These are phyloP conservation scores for Rhodamnia rubescens DNA, from an alignment of 345 rosid species.

Conservation along the genomic window DNA sequence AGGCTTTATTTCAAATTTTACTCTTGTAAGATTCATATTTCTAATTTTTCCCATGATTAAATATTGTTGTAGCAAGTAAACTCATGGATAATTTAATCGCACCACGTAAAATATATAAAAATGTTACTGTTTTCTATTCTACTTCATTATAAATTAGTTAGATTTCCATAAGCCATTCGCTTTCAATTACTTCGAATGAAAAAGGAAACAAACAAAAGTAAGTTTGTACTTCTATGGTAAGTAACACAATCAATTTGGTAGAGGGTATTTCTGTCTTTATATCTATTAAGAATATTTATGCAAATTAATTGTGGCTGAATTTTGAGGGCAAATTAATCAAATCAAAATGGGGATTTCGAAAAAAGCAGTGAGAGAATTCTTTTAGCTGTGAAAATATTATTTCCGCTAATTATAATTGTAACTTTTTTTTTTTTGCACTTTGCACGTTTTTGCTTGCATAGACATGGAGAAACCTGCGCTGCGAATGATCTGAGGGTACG, in stretches of 20 bases:
- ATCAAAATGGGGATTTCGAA: background rate
- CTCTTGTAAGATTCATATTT: too few relatives aligned
- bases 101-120: too few relatives aligned
- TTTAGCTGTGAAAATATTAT: background rate
- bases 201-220: too few relatives aligned
- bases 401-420: background rate
- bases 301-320: background rate
- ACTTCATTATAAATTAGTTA: background rate
- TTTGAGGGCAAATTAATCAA: background rate
- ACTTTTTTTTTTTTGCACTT: background rate
- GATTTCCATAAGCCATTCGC: background rate
- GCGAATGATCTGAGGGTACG: background rate
- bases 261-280: background rate
- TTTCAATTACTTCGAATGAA: background rate
- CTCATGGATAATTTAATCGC: too few relatives aligned
- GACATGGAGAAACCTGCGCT: background rate
- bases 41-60: too few relatives aligned
- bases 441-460: fast-evolving
- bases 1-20: too few relatives aligned
- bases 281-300: background rate
- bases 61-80: background rate
- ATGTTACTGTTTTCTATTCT: too few relatives aligned
- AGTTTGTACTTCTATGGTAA: too few relatives aligned
- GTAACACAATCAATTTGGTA: too few relatives aligned
- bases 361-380: background rate